A percentile compares a stretch with the other conserved stretches of the same genome.
These are phyloP conservation scores for Trypanosoma mega DNA, from an alignment of 208 protist genomes.

Conservation along the genomic window DNA sequence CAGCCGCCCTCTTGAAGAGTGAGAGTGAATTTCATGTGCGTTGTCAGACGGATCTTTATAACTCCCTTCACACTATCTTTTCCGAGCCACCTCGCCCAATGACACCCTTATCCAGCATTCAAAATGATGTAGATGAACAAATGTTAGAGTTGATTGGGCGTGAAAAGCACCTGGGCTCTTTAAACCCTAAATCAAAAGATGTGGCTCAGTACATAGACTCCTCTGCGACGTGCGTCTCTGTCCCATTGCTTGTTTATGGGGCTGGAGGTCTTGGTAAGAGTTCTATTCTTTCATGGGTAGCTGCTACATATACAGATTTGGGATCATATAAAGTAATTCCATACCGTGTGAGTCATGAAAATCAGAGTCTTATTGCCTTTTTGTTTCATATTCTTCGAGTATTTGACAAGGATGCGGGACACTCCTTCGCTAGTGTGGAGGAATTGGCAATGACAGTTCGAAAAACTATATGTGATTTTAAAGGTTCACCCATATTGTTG, in stretches of 20 bases:
- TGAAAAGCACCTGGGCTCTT: slow-evolving; percentile 25
- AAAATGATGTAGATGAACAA: slow-evolving; percentile 7
- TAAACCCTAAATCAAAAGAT: slow-evolving; percentile 43
- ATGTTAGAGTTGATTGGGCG: slow-evolving; percentile 13
- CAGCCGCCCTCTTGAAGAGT: slow-evolving; percentile 33
- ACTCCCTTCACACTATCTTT: slow-evolving; percentile 50
- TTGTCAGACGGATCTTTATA: slow-evolving; percentile 75
- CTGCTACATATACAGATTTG: slow-evolving; percentile 18
- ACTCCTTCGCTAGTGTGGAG: slow-evolving; percentile 40
- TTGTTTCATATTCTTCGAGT: slow-evolving; percentile 56
- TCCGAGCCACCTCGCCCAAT: slow-evolving; percentile 25
- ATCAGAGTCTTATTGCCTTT: slow-evolving; percentile 53
- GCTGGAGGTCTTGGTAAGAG: slow-evolving; percentile 52
- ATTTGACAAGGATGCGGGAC: slow-evolving; percentile 25
- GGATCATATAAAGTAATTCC: slow-evolving; percentile 35
- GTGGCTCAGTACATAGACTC: slow-evolving; percentile 40
- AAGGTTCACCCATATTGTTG: slow-evolving; percentile 47
- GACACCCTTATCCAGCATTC: slow-evolving; percentile 1
- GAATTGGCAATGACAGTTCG: slow-evolving; percentile 43
- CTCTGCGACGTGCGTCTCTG: slow-evolving; percentile 29
- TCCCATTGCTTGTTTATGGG: slow-evolving; percentile 76
- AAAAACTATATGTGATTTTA: slow-evolving; percentile 47
- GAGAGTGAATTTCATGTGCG: slow-evolving; percentile 34
- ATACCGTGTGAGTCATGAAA: slow-evolving; percentile 33
- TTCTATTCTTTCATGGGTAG: slow-evolving; percentile 54